Evolutionary conservation across 208 protist species (phyloP).

Genomic region (Vickermania ingenoplastis): DNA sequence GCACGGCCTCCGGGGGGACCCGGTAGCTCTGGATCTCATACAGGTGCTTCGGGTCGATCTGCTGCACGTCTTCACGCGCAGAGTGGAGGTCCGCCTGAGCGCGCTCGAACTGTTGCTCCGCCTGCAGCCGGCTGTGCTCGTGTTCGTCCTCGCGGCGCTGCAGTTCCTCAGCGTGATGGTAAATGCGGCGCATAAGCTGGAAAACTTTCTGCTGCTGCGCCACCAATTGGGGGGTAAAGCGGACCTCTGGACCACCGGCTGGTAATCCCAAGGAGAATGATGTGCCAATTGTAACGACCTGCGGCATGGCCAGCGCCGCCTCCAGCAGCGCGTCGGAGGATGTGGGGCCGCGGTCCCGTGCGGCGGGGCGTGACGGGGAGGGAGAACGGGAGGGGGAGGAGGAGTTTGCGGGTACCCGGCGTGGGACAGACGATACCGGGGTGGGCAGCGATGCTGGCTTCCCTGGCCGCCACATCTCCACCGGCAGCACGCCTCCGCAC

Average conservation of each 20-base stretch:
- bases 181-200: neutral
- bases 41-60: constrained; percentile 32
- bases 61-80: constrained; percentile 29
- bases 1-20: constrained; percentile 47
- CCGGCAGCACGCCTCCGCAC: neutral
- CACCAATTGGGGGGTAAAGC: too few species aligned
- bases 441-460: too few species aligned
- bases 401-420: too few species aligned
- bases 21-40: constrained; percentile 60
- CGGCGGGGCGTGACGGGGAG: too few species aligned
- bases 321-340: too few species aligned
- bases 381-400: too few species aligned
- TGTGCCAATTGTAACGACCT: too few species aligned
- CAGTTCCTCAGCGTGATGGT: constrained; percentile 6
- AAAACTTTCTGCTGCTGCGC: constrained; percentile 1
- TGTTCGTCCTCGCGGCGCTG: constrained; percentile 14
- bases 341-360: too few species aligned
- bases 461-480: neutral
- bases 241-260: too few species aligned
- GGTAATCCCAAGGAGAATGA: too few species aligned
- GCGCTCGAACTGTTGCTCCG: constrained; percentile 11
- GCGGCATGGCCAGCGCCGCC: too few species aligned
- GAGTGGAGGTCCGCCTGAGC: constrained; percentile 22
- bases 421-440: too few species aligned
- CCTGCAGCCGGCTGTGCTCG: constrained; percentile 11